A percentile compares a stretch with the other conserved stretches of the same genome.
Evolutionary conservation across 306 rosid species (phyloP).

Genomic region (Begonia peltatifolia): DNA sequence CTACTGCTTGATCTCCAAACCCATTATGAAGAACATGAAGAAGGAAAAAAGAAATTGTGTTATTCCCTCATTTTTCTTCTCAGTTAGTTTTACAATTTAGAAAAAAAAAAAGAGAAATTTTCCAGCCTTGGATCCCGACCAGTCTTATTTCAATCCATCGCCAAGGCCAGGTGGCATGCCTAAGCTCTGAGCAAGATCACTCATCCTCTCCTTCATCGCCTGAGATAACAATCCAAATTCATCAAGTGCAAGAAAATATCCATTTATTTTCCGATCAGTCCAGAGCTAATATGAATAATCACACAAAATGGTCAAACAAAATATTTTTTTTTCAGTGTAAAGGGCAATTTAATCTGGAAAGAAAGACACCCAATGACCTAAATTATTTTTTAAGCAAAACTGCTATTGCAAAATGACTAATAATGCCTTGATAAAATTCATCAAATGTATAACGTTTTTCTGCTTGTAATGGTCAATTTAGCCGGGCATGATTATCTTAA

Average conservation of each 20-base stretch:
- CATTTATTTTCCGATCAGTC: no score
- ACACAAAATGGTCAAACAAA: no score
- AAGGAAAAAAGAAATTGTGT: neutral
- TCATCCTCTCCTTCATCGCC: slow-evolving; percentile 48
- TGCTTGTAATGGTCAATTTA: no score
- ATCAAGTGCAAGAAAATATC: neutral
- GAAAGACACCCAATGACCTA: neutral
- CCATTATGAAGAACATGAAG: no score
- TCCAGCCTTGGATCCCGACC: neutral
- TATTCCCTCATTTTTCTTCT: neutral
- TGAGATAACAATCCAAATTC: slow-evolving; percentile 8
- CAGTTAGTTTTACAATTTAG: neutral
- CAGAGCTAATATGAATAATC: no score
- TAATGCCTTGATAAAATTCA: no score
- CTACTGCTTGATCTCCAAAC: no score
- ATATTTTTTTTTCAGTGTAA: no score
- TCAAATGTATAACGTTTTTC: no score
- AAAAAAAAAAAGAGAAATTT: neutral
- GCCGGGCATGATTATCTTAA: no score
- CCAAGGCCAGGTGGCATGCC: slow-evolving; percentile 39
- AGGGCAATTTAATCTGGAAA: no score
- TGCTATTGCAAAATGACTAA: no score
- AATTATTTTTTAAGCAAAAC: neutral
- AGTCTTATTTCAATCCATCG: slow-evolving; percentile 30
- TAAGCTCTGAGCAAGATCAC: slow-evolving; percentile 46